Evolutionary conservation across 257 asterid genomes (phyloP).

Genomic region (Solanum pimpinellifolium): DNA sequence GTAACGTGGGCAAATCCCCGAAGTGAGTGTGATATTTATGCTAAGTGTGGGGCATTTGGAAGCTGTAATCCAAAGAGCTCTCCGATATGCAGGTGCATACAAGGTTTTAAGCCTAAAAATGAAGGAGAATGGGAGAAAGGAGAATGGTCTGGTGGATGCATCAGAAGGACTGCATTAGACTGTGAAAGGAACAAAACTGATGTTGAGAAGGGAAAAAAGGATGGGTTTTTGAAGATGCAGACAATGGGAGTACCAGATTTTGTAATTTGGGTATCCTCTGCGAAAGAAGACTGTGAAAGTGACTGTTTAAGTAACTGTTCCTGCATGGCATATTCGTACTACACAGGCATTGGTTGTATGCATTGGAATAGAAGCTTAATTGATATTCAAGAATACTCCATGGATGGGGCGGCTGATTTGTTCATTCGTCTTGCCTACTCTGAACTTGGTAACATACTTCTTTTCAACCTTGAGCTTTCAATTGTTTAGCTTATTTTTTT

Average conservation of each 20-base stretch:
- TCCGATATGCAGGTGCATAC: conserved; percentile 40
- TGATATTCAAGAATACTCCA: conserved; percentile 22
- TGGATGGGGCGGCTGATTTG: conserved; percentile 23
- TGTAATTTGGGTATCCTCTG: conserved; percentile 4
- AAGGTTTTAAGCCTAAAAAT: conserved; percentile 33
- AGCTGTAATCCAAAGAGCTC: conserved; percentile 26
- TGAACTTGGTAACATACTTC: conserved; percentile 28
- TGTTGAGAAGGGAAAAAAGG: conserved; percentile 2
- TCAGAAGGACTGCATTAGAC: conserved; percentile 20
- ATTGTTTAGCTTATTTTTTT: neutral
- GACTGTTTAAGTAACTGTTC: conserved; percentile 21
- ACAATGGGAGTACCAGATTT: conserved; percentile 30
- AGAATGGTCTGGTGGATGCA: conserved; percentile 50
- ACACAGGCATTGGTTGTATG: conserved; percentile 14
- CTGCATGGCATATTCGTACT: conserved; percentile 13
- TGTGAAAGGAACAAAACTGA: conserved; percentile 15
- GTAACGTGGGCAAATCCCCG: neutral
- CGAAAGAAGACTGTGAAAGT: conserved; percentile 17
- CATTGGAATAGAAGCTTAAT: conserved; percentile 16
- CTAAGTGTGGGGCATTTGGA: conserved; percentile 47
- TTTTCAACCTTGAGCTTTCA: neutral
- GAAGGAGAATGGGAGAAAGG: conserved; percentile 35
- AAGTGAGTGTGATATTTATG: conserved; percentile 2
- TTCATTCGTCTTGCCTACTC: conserved; percentile 36
- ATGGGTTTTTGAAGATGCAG: conserved; percentile 28